Evolutionary conservation across 2,329 filamentous ascomycete genomes (phyloP).

Genomic region (Colletotrichum eleusines): DNA sequence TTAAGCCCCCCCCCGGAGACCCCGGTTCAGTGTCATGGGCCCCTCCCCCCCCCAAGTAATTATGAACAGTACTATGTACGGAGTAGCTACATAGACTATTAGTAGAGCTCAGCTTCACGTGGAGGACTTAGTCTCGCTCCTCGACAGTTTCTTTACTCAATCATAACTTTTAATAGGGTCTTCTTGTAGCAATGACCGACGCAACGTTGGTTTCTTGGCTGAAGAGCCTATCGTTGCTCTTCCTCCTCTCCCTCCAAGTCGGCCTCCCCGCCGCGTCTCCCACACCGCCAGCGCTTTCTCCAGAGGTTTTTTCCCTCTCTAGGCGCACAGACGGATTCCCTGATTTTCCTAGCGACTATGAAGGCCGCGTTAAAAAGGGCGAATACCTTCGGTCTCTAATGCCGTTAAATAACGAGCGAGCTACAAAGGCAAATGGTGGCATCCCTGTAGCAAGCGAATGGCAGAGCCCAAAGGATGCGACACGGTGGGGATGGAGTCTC

Average conservation of each 20-base stretch:
- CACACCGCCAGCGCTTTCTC: background rate
- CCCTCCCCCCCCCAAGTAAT: no score
- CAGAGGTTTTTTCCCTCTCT: background rate
- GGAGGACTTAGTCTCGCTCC: background rate
- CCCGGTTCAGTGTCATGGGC: no score
- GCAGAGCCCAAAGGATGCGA: background rate
- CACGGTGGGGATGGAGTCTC: slow-evolving; percentile 1
- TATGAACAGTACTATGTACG: no score
- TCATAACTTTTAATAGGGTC: no score
- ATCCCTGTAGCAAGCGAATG: background rate
- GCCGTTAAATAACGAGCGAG: background rate
- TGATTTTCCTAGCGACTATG: background rate
- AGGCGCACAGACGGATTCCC: slow-evolving; percentile 6
- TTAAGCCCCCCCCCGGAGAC: no score
- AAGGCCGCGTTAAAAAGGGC: slow-evolving; percentile 1
- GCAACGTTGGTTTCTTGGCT: background rate
- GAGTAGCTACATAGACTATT: no score
- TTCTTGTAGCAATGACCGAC: background rate
- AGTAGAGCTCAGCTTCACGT: no score
- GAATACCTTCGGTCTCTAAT: slow-evolving; percentile 5
- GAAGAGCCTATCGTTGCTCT: background rate
- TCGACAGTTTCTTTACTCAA: background rate
- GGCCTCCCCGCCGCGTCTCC: background rate
- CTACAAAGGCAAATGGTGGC: background rate
- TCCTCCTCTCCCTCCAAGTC: background rate